Evolutionary conservation across 495 filamentous ascomycete genomes (phyloP).

Genomic region (Staphylotrichum longicolle): DNA sequence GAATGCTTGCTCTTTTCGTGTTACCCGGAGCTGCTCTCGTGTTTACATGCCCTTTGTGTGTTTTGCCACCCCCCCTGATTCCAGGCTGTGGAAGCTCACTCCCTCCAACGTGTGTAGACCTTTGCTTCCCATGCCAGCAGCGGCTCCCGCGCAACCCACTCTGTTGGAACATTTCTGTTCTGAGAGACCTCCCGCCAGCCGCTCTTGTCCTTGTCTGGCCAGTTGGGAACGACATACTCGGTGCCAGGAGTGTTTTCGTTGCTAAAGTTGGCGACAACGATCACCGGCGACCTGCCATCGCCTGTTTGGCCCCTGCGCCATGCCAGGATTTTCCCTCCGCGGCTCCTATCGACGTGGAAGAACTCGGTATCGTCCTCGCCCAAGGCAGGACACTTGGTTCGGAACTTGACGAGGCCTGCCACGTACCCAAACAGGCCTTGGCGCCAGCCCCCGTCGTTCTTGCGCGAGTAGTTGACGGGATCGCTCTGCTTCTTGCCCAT

Average conservation of each 20-base stretch:
- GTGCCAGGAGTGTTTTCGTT: slow-evolving; percentile 32
- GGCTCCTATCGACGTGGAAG: slow-evolving; percentile 30
- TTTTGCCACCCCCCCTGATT: too few relatives aligned
- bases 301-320: slow-evolving; percentile 25
- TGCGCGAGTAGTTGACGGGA: slow-evolving; percentile 35
- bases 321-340: slow-evolving; percentile 33
- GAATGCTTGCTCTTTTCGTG: too few relatives aligned
- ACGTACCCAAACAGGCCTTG: slow-evolving; percentile 31
- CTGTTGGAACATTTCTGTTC: slow-evolving; percentile 23
- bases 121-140: slow-evolving; percentile 35
- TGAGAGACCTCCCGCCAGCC: slow-evolving; percentile 35
- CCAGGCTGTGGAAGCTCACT: neutral
- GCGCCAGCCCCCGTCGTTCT: slow-evolving; percentile 31
- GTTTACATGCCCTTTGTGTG: too few relatives aligned
- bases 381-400: slow-evolving; percentile 30
- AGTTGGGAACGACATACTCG: slow-evolving; percentile 30
- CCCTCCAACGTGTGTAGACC: slow-evolving; percentile 35
- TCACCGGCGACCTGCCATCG: slow-evolving; percentile 21
- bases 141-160: slow-evolving; percentile 36
- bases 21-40: too few relatives aligned
- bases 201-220: slow-evolving; percentile 26
- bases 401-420: slow-evolving; percentile 25
- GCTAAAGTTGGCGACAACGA: slow-evolving; percentile 35
- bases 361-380: slow-evolving; percentile 34
- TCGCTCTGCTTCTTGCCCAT: slow-evolving; percentile 33